These are phyloP conservation scores for Usnea hakonensis DNA, from an alignment of 495 filamentous ascomycete genomes.

Conservation along the genomic window DNA sequence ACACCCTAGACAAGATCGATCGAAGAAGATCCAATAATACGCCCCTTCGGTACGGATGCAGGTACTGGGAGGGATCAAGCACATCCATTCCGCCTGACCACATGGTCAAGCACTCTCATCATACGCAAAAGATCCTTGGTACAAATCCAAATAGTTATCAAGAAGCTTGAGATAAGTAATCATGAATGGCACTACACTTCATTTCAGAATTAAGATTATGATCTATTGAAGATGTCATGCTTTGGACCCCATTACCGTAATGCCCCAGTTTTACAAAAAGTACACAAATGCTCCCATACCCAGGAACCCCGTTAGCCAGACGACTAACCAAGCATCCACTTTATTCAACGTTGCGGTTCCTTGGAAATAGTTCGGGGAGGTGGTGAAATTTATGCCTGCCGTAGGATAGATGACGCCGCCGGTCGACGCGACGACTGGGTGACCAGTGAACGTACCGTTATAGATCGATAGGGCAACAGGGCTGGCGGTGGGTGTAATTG, in stretches of 20 bases:
- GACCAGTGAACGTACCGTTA: slow-evolving; percentile 7
- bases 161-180: not conserved
- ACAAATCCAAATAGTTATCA: not conserved
- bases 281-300: slow-evolving; percentile 18
- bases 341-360: slow-evolving; percentile 7
- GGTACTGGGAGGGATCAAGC: not conserved
- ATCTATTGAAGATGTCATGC: not conserved
- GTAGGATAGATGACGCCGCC: not conserved
- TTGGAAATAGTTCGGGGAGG: slow-evolving; percentile 4
- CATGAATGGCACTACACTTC: not conserved
- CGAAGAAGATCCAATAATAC: not conserved
- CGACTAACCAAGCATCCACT: slow-evolving; percentile 13
- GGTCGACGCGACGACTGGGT: not conserved
- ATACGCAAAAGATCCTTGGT: not conserved
- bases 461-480: slow-evolving; percentile 19
- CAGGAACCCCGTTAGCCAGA: slow-evolving; percentile 13
- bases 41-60: not conserved
- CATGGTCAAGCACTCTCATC: not conserved
- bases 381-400: not conserved
- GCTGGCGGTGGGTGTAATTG: slow-evolving; percentile 17
- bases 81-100: not conserved
- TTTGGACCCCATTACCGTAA: not conserved
- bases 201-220: not conserved
- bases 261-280: slow-evolving; percentile 10
- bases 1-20: too few species aligned